Evolutionary conservation across 805 yeast genomes (phyloP), one percentile per base, ranked within the genome.

Genomic region (Candida gorgasii): DNA sequence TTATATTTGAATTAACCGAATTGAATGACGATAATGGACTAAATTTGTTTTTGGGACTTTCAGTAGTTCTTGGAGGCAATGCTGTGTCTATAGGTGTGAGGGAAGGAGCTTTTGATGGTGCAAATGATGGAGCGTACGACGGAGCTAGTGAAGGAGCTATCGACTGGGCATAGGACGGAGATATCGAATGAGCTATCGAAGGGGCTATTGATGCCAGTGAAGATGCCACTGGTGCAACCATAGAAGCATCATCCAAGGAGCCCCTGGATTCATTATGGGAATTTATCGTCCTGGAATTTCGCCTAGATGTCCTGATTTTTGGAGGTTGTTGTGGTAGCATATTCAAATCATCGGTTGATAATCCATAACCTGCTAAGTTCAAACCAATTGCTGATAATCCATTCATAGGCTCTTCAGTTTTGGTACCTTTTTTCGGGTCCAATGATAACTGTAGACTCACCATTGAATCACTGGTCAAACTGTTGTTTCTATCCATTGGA

Each of bases 11-110:
- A 2, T 63, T 54, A 4, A 64, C 67, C 7, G 61, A 49, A n/a
- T 59, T 57, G 48, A 65, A 69, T 1, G 72, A 61, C 30, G 65
- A 48, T 3, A 63, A 48, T n/a, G 58, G 57, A 43, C 52, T 47
- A 28, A 14, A 34, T 13, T 34, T 34, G 28, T 5, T 11, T 24
- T 24, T 24, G 12, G 28, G 28, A 11, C n/a, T n/a, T n/a, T 24
- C 28, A 6, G 9, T 22, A 22, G 6, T 7, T 9, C 12, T 24
- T 11, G 28, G n/a, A 6, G 8, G n/a, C n/a, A 11, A 11, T 24
- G 28, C 5, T 11, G 28, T 24, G 28, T 24, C 28, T 24, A 24
- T 24, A 5, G 8, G 28, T 7, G n/a, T 13, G 12, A 24, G 28
- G 7, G 28, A 24, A 4, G 28, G 28, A 12, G 28, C n/a, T 11